Evolutionary conservation across 2,329 filamentous ascomycete species (phyloP).

Genomic region (Ambrosiella xylebori): DNA sequence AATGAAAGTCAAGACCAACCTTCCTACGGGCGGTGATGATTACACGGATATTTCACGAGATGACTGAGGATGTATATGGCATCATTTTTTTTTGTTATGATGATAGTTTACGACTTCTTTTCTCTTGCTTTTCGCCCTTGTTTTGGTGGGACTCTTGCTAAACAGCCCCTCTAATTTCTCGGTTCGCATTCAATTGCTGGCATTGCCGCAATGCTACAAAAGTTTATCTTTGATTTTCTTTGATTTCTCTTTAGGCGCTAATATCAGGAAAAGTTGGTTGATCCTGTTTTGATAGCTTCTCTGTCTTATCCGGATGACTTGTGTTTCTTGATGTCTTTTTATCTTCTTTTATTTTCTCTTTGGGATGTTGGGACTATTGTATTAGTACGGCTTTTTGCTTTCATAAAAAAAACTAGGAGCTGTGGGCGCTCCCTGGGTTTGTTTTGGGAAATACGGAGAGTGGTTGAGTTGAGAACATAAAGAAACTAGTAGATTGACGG

Average conservation of each 20-base stretch:
- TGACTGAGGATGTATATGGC: slow-evolving; percentile 18
- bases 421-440: too few species aligned
- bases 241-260: not conserved
- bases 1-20: slow-evolving; percentile 26
- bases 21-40: not conserved
- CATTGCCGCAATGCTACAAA: not conserved
- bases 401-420: not conserved
- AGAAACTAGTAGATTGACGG: too few species aligned
- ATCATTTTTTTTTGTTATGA: slow-evolving; percentile 14
- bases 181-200: not conserved
- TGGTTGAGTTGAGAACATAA: too few species aligned
- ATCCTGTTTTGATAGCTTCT: not conserved
- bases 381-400: not conserved
- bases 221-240: not conserved
- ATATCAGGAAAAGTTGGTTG: not conserved
- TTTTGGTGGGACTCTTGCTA: too few species aligned
- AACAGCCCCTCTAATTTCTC: slow-evolving; percentile 2
- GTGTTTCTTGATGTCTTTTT: not conserved
- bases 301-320: not conserved
- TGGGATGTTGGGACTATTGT: not conserved
- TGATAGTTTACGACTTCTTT: slow-evolving; percentile 17
- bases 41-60: not conserved
- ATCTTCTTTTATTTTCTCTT: slow-evolving; percentile 1
- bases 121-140: slow-evolving; percentile 15
- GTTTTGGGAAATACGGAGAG: too few species aligned